These are phyloP conservation scores for Penicillium argentinense DNA, from an alignment of 495 filamentous ascomycete genomes.

Conservation along the genomic window DNA sequence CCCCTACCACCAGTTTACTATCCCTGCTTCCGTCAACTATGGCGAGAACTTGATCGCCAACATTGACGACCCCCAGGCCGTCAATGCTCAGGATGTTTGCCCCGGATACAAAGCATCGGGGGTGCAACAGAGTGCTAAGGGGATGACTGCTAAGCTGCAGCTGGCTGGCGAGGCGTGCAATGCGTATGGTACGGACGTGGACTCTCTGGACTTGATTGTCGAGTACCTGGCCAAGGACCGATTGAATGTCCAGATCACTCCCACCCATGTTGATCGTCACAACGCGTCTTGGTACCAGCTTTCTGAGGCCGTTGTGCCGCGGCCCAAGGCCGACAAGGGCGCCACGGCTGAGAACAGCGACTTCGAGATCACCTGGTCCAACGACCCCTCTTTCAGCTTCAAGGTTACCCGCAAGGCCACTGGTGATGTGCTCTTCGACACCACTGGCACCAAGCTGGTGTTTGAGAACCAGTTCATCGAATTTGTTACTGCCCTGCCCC, in stretches of 20 bases:
- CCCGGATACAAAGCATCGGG: constrained; percentile 61
- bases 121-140: constrained; percentile 42
- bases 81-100: constrained; percentile 67
- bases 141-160: constrained; percentile 52
- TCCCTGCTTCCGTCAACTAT: constrained; percentile 55
- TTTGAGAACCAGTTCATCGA: constrained; percentile 68
- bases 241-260: constrained; percentile 54
- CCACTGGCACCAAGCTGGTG: constrained; percentile 53
- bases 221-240: constrained; percentile 58
- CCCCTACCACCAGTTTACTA: constrained; percentile 47
- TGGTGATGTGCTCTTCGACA: constrained; percentile 58
- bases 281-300: constrained; percentile 71
- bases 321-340: constrained; percentile 49
- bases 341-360: constrained; percentile 42
- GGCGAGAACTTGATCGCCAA: constrained; percentile 64
- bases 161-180: constrained; percentile 61
- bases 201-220: constrained; percentile 53
- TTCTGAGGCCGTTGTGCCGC: constrained; percentile 61
- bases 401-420: constrained; percentile 55
- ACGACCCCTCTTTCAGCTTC: constrained; percentile 62
- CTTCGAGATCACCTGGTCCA: constrained; percentile 57
- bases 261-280: constrained; percentile 58
- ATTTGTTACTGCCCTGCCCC: constrained; percentile 55
- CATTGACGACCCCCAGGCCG: constrained; percentile 68
- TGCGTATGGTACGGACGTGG: constrained; percentile 61